phyloP scores from a whole-genome alignment of 2,329 filamentous ascomycete genomes.

The Fusarium nurragi region DNA sequence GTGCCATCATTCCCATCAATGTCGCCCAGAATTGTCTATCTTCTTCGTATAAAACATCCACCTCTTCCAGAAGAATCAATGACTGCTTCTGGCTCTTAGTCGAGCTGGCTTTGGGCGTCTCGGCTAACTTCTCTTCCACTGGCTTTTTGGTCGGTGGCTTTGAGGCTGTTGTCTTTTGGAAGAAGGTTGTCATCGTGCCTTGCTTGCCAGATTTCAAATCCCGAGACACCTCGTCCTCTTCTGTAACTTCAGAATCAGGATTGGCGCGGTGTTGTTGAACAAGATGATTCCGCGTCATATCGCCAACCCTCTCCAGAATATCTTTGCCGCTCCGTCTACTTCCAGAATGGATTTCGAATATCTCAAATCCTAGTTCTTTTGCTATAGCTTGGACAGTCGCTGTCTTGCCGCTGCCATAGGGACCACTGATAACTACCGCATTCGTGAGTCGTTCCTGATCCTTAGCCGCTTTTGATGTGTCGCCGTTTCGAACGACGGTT shows the following conservation, averaged over 20 bases:
- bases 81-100: slow-evolving; percentile 83
- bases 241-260: slow-evolving; percentile 41
- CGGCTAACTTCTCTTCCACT: slow-evolving; percentile 40
- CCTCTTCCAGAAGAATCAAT: slow-evolving; percentile 91
- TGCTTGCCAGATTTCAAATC: slow-evolving; percentile 76
- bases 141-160: slow-evolving; percentile 46
- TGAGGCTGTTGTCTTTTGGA: slow-evolving; percentile 62
- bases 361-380: slow-evolving; percentile 88
- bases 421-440: slow-evolving; percentile 87
- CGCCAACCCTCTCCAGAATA: slow-evolving; percentile 88
- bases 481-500: slow-evolving; percentile 62
- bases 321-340: slow-evolving; percentile 88
- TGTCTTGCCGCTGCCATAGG: slow-evolving; percentile 91
- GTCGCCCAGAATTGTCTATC: slow-evolving; percentile 95
- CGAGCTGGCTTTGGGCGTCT: slow-evolving; percentile 45
- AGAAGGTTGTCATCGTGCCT: slow-evolving; percentile 83
- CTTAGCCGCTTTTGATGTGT: slow-evolving; percentile 51
- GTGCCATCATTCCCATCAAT: slow-evolving; percentile 77
- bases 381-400: slow-evolving; percentile 91
- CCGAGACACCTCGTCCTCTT: slow-evolving; percentile 50
- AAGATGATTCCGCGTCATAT: slow-evolving; percentile 96
- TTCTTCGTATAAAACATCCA: slow-evolving; percentile 92
- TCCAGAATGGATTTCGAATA: slow-evolving; percentile 93
- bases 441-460: slow-evolving; percentile 69
- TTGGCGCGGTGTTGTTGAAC: slow-evolving; percentile 65